Conservation (phyloP, 1,284 basidiomycete species). For the Pyrrhoderma lamaoense region DNA sequence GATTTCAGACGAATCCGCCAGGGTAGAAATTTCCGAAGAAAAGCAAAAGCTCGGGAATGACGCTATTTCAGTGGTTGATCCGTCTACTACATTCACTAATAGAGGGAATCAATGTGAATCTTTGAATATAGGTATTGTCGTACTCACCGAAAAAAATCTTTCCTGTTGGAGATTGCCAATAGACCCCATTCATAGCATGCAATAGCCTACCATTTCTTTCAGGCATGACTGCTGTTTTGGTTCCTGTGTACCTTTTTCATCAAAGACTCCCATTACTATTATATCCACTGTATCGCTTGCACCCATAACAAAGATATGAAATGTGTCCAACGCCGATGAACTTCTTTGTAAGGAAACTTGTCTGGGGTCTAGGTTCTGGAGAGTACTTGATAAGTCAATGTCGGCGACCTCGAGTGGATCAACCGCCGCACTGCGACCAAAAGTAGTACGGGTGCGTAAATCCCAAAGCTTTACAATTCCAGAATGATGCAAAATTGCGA, state of each 20-base stretch:
- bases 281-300: neutral
- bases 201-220: conserved; percentile 37
- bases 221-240: conserved; percentile 5
- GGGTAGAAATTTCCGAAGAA: conserved; percentile 29
- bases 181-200: conserved; percentile 25
- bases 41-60: conserved; percentile 58
- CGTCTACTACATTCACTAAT: too few relatives aligned
- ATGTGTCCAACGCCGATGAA: neutral
- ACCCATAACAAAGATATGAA: conserved; percentile 2
- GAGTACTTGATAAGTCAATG: conserved; percentile 25
- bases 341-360: conserved; percentile 5
- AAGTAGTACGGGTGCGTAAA: conserved; percentile 54
- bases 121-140: neutral
- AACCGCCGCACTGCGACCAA: conserved; percentile 58
- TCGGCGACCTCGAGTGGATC: conserved; percentile 50
- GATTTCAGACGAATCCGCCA: conserved; percentile 24
- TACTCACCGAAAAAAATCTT: conserved; percentile 44
- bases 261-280: neutral
- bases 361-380: conserved; percentile 13
- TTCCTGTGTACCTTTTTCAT: neutral
- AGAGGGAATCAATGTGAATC: neutral
- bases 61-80: conserved; percentile 23
- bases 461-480: conserved; percentile 64
- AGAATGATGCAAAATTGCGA: conserved; percentile 65
- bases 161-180: conserved; percentile 48